Conservation (phyloP, 768 basidiomycete species). For the Agrocybe chaxingu region DNA sequence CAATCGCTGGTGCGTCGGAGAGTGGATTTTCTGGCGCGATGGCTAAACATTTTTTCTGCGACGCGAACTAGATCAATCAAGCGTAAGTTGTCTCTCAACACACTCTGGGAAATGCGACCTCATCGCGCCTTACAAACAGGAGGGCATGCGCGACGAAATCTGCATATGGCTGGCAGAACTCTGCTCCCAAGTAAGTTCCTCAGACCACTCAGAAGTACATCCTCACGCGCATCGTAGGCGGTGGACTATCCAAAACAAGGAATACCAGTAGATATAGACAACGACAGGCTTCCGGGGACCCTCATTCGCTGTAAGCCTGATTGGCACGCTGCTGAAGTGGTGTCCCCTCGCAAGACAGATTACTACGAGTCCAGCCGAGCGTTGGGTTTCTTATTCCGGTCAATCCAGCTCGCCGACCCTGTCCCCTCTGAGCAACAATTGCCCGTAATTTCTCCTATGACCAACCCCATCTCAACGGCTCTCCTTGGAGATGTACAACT, state of each 20-base stretch:
- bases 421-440: constrained; percentile 12
- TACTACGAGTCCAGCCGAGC: constrained; percentile 73
- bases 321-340: constrained; percentile 67
- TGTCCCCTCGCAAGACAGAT: constrained; percentile 50
- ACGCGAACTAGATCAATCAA: constrained; percentile 59
- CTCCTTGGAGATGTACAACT: constrained; percentile 28
- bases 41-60: neutral
- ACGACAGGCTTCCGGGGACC: constrained; percentile 41
- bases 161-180: constrained; percentile 60
- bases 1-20: constrained; percentile 54
- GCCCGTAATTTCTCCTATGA: constrained; percentile 6
- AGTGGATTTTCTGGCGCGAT: constrained; percentile 14
- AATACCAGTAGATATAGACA: constrained; percentile 52
- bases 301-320: constrained; percentile 74
- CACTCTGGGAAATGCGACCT: neutral
- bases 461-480: constrained; percentile 37
- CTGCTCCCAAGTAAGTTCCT: constrained; percentile 46
- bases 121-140: constrained; percentile 29
- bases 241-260: constrained; percentile 85
- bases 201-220: neutral
- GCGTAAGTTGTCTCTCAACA: constrained; percentile 30
- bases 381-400: constrained; percentile 69
- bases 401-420: constrained; percentile 36
- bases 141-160: constrained; percentile 54
- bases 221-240: constrained; percentile 37